phyloP scores from a whole-genome alignment of 1,139 yeast genomes.

The Yamadazyma trypodendri region DNA sequence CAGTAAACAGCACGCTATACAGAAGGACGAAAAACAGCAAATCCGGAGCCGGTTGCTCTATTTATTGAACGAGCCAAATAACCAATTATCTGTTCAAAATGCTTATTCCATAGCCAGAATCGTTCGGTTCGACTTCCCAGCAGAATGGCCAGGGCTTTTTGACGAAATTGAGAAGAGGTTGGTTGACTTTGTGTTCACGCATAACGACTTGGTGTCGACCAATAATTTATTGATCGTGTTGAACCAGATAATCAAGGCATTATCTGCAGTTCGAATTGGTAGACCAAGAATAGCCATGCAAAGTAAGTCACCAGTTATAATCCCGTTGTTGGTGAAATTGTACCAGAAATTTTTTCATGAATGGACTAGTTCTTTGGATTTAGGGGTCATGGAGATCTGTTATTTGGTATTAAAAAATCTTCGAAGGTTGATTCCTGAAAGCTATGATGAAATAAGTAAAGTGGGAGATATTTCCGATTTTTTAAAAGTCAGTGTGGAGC shows the following conservation, averaged over 20 bases:
- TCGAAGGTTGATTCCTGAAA: constrained; percentile 68
- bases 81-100: constrained; percentile 73
- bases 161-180: constrained; percentile 50
- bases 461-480: constrained; percentile 60
- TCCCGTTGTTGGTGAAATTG: constrained; percentile 57
- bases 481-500: constrained; percentile 54
- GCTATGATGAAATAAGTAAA: constrained; percentile 67
- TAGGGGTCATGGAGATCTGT: constrained; percentile 63
- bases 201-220: constrained; percentile 49
- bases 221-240: constrained; percentile 65
- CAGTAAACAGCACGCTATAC: constrained; percentile 54
- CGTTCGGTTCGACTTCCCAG: constrained; percentile 81
- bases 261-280: constrained; percentile 79
- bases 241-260: constrained; percentile 73
- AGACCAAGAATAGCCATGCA: constrained; percentile 79
- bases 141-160: constrained; percentile 79
- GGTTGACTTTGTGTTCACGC: constrained; percentile 45
- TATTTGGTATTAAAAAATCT: constrained; percentile 74
- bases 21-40: constrained; percentile 64
- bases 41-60: constrained; percentile 62
- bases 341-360: constrained; percentile 59
- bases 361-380: constrained; percentile 54
- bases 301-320: constrained; percentile 60
- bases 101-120: constrained; percentile 80
- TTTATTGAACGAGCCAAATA: constrained; percentile 65